Evolutionary conservation across 345 rosid species (phyloP), one percentile per base, ranked within the genome.

Genomic region (Toxicodendron radicans): DNA sequence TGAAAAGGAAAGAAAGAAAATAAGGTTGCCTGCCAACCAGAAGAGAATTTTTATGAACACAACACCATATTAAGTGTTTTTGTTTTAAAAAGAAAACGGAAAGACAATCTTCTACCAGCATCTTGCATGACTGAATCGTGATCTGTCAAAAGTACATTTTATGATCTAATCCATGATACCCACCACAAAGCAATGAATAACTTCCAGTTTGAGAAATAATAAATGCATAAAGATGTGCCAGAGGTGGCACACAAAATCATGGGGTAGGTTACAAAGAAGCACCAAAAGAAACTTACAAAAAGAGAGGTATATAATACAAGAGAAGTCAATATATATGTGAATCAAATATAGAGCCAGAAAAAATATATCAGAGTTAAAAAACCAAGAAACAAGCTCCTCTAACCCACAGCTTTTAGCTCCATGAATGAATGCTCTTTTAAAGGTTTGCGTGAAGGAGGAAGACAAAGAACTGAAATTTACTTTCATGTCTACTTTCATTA

Each of bases 341-440:
- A 27, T 8, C 20, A 38, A 63, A 73, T 49, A 51, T 10, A 20
- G 7, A 51, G 16, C 16, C 46, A 46, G 14, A 12, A 46, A 51
- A 17, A 0, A 2, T 2, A 10, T 59, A 72, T 13, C 0, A 52
- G 10, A 52, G 35, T n/a, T n/a, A 20, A 12, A 23, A 21, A 53
- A 54, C 33, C 30, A 20, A 35, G 17, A 52, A 30, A 46, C 57
- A 49, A 32, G 13, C 61, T n/a, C 46, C 66, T 14, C 30, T n/a
- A 63, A 21, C 11, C 30, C 20, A 49, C 66, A 71, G 27, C 32
- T 71, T 48, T 18, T 46, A 46, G 64, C 64, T 58, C 38, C 16
- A 24, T 14, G 21, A 58, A 3, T n/a, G 24, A 24, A 60, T 41
- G 16, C 35, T 48, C 41, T 27, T 71, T 58, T 23, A 30, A 5